Evolutionary conservation across 2,329 filamentous ascomycete species (phyloP), one percentile per base, ranked within the genome.

Genomic region (Aspergillus pseudoviridinutans): DNA sequence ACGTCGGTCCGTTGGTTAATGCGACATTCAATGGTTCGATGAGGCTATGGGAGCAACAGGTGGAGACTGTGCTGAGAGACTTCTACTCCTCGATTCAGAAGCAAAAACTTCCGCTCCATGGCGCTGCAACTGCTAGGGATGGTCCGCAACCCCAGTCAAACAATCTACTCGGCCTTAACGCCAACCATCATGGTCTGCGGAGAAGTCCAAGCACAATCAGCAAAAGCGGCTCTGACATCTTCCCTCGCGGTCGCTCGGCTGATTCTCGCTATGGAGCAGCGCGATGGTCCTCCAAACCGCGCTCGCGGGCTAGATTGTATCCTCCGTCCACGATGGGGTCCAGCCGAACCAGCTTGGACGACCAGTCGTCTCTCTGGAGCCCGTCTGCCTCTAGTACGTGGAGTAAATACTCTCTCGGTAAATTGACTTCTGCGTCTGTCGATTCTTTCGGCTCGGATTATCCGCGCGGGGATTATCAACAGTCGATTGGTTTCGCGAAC

Each of bases 401-500:
- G 92, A 97, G 92, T 77, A 93, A 91, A 67, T 90, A 94, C 69
- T 97, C 93, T 0, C 82, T 96, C 59, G 91, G 92, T 32, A 91
- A 95, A 70, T 87, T 95, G 61, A 92, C 91, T 0, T 93, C 92
- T 3, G 90, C 94, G 80, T 97, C 92, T 4, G 89, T 97, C 67
- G 91, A 96, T 71, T 96, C 92, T 1, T 87, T 97, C 65, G 88
- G 87, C 22, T 92, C 90, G 1, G 84, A 86, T 35, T 88, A 88
- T 72, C 87, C 86, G 4, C 84, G 87, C 50, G 87, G 86, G 46
- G 92, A 96, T 67, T 97, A 93, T 73, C 92, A 97, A 74, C 92
- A 96, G 75, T 95, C 92, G 0, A 96, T 99, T 69, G 94, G 94
- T 0, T 99, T 99, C 70, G 94, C 94, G 55, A 97, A 96, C 72